Conservation (phyloP, 768 basidiomycete species). For the Coprinopsis marcescibilis region DNA sequence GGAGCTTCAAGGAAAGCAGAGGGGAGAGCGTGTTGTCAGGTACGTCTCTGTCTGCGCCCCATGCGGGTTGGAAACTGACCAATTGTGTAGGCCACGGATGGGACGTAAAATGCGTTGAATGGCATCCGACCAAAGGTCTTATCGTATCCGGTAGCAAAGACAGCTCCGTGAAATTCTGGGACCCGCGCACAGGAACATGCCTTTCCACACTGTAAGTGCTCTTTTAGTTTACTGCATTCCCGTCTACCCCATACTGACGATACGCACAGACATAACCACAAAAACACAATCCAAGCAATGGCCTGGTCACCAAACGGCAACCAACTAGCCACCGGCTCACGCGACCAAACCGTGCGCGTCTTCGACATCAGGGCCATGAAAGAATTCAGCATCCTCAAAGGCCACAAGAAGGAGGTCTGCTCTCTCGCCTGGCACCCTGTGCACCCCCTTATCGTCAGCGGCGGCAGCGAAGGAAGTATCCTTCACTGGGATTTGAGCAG, state of each 20-base stretch:
- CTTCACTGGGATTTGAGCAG: slow-evolving; percentile 88
- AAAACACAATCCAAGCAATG: slow-evolving; percentile 92
- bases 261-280: slow-evolving; percentile 95
- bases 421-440: slow-evolving; percentile 95
- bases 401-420: slow-evolving; percentile 98
- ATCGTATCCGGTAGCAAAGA: slow-evolving; percentile 96
- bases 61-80: not conserved
- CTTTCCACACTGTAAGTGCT: slow-evolving; percentile 79
- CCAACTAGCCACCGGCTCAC: slow-evolving; percentile 87
- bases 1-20: slow-evolving; percentile 88
- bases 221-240: not conserved
- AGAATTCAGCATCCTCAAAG: slow-evolving; percentile 85
- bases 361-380: slow-evolving; percentile 99
- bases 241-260: not conserved
- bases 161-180: slow-evolving; percentile 99
- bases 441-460: slow-evolving; percentile 87
- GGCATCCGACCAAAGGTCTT: slow-evolving; percentile 96
- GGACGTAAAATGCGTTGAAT: slow-evolving; percentile 98
- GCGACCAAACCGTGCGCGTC: slow-evolving; percentile 91
- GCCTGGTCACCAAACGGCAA: slow-evolving; percentile 95
- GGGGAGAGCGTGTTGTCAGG: slow-evolving; percentile 88
- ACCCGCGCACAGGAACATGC: slow-evolving; percentile 87
- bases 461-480: slow-evolving; percentile 91
- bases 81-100: slow-evolving; percentile 82
- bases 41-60: slow-evolving; percentile 21